Conservation (phyloP, 495 filamentous ascomycete genomes). For the Penicillium desertorum region DNA sequence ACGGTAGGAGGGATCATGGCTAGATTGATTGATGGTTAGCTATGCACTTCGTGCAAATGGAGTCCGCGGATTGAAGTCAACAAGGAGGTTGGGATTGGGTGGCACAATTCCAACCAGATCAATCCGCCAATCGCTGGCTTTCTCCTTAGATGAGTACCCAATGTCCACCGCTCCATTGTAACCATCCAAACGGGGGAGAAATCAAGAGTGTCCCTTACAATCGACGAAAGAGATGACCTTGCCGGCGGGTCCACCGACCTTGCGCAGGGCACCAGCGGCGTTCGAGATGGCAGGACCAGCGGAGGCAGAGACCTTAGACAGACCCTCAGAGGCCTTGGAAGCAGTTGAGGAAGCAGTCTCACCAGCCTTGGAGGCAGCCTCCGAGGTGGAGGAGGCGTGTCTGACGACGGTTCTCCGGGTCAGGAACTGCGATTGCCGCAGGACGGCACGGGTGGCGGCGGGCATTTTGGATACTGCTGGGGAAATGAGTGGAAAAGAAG, state of each 20-base stretch:
- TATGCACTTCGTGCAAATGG: slow-evolving; percentile 12
- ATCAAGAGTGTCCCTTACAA: slow-evolving; percentile 59
- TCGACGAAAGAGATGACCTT: slow-evolving; percentile 77
- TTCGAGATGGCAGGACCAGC: slow-evolving; percentile 74
- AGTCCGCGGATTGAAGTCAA: slow-evolving; percentile 20
- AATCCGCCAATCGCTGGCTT: slow-evolving; percentile 14
- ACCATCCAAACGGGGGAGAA: neutral
- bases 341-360: slow-evolving; percentile 62
- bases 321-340: slow-evolving; percentile 79
- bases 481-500: slow-evolving; percentile 30
- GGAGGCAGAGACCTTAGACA: slow-evolving; percentile 76
- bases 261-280: slow-evolving; percentile 67
- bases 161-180: slow-evolving; percentile 3
- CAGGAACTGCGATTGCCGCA: slow-evolving; percentile 61
- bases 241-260: slow-evolving; percentile 83
- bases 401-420: slow-evolving; percentile 56
- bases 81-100: slow-evolving; percentile 19
- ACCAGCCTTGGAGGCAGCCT: slow-evolving; percentile 69
- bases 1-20: slow-evolving; percentile 80
- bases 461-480: slow-evolving; percentile 44
- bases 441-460: slow-evolving; percentile 57
- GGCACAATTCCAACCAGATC: slow-evolving; percentile 9
- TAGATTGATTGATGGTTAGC: slow-evolving; percentile 44
- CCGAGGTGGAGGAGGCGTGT: slow-evolving; percentile 65
- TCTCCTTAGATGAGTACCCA: slow-evolving; percentile 2